A percentile compares a stretch with the other conserved stretches of the same genome.
phyloP scores from a whole-genome alignment of 345 rosid species.

The Diplotaxis tenuifolia region DNA sequence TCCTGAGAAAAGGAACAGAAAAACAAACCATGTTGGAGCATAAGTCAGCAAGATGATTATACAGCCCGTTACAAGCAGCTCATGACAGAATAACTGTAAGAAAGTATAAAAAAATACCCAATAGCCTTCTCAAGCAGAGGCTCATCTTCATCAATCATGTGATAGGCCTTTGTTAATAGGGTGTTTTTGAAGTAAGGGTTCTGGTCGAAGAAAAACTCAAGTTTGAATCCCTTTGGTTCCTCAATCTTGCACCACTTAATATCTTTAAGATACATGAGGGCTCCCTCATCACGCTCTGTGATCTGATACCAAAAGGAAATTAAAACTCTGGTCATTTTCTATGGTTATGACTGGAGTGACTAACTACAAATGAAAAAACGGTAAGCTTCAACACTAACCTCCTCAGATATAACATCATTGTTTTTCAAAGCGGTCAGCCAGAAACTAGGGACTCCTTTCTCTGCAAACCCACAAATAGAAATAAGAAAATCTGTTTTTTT shows the following conservation, averaged over 20 bases:
- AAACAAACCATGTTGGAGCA: not conserved
- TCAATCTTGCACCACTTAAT: constrained; percentile 76
- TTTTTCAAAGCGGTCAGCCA: constrained; percentile 93
- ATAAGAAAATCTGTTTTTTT: constrained; percentile 1
- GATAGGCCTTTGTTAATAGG: constrained; percentile 71
- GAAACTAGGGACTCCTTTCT: constrained; percentile 91
- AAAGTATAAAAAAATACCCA: constrained; percentile 47
- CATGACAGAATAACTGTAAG: not conserved
- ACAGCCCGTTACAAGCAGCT: constrained; percentile 4
- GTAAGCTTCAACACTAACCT: constrained; percentile 28
- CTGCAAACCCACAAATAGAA: constrained; percentile 43
- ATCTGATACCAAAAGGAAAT: constrained; percentile 42
- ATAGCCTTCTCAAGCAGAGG: constrained; percentile 86
- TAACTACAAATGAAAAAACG: not conserved
- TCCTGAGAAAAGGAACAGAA: constrained; percentile 29
- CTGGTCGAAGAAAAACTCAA: constrained; percentile 47
- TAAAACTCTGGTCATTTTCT: not conserved
- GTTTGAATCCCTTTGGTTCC: constrained; percentile 87
- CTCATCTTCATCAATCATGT: constrained; percentile 85
- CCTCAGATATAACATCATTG: constrained; percentile 65
- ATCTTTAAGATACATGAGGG: constrained; percentile 71
- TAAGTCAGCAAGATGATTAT: not conserved
- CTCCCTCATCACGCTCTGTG: constrained; percentile 83
- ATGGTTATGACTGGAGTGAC: not conserved
- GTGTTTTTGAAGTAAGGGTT: constrained; percentile 70